A percentile compares a stretch with the other conserved stretches of the same genome.
Evolutionary conservation across 257 asterid genomes (phyloP).

Genomic region (Ballota nigra): DNA sequence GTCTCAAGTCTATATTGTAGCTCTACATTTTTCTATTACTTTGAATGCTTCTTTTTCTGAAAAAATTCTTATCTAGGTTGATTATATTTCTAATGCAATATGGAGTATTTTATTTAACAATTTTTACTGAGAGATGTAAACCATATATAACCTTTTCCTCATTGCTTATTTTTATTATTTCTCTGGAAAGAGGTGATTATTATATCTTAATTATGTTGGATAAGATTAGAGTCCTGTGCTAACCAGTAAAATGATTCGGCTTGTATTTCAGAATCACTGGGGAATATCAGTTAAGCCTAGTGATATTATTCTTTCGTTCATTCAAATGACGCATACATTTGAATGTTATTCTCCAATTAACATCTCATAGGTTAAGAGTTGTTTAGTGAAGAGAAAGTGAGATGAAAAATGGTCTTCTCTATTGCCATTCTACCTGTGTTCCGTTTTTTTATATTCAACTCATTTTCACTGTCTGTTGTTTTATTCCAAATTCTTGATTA

Average conservation of each 20-base stretch:
- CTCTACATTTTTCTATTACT: not conserved
- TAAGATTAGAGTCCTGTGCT: not conserved
- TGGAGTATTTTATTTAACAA: not conserved
- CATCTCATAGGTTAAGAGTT: not conserved
- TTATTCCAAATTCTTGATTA: slow-evolving; percentile 10
- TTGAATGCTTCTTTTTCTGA: slow-evolving; percentile 10
- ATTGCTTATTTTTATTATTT: slow-evolving; percentile 6
- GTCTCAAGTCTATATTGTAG: not conserved
- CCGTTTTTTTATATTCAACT: not conserved
- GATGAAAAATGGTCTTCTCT: not conserved
- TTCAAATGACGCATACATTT: not conserved
- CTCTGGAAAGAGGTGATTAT: not conserved
- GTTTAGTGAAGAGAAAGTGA: not conserved
- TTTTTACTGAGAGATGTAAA: not conserved
- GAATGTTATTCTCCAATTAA: not conserved
- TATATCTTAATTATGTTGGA: slow-evolving; percentile 5
- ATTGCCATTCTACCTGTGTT: not conserved
- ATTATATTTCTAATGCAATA: no score
- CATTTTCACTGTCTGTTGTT: not conserved
- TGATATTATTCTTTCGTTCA: not conserved
- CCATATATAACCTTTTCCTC: not conserved
- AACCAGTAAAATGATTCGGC: not conserved
- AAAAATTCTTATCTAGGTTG: no score
- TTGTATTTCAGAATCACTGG: not conserved
- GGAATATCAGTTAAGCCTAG: slow-evolving; percentile 5